A percentile compares a stretch with the other conserved stretches of the same genome.
phyloP scores from a whole-genome alignment of 768 basidiomycete genomes.

The Russula ochroleuca region DNA sequence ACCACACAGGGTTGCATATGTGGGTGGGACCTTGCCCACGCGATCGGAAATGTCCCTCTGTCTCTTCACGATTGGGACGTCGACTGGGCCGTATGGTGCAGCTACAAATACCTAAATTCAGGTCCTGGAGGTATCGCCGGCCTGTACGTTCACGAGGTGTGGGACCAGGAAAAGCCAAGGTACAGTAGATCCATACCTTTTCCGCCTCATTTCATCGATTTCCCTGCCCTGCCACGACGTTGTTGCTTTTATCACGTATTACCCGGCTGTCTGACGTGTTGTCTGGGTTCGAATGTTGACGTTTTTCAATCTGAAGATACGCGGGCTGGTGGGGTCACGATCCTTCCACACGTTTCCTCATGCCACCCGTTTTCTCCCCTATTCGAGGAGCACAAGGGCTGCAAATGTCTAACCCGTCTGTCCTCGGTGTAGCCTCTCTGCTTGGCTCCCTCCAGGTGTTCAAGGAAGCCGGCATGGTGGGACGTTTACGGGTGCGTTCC shows the following conservation, averaged over 20 bases:
- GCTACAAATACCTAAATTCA: conserved; percentile 96
- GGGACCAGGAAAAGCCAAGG: conserved; percentile 64
- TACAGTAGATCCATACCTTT: conserved; percentile 36
- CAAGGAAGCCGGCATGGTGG: conserved; percentile 72
- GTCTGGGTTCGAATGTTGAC: conserved; percentile 14
- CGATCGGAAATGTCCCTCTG: conserved; percentile 87
- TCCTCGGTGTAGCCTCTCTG: conserved; percentile 72
- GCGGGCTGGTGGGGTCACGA: conserved; percentile 99
- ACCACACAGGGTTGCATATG: conserved; percentile 76
- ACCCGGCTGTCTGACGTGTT: not conserved
- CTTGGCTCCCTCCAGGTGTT: conserved; percentile 81
- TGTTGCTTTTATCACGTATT: conserved; percentile 9
- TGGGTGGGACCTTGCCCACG: conserved; percentile 97
- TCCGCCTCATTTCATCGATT: conserved; percentile 6
- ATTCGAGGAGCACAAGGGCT: conserved; percentile 90
- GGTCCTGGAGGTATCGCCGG: conserved; percentile 98
- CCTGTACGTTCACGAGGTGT: conserved; percentile 80
- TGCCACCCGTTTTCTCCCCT: conserved; percentile 80
- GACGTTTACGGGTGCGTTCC: conserved; percentile 62
- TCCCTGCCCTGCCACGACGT: conserved; percentile 5
- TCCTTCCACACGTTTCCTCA: conserved; percentile 78
- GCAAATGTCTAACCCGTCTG: conserved; percentile 93
- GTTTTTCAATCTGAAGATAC: conserved; percentile 46
- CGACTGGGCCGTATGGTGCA: conserved; percentile 99
- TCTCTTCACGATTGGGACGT: conserved; percentile 88